Conservation (phyloP, 805 yeast species). For the Yarrowia bubula region DNA sequence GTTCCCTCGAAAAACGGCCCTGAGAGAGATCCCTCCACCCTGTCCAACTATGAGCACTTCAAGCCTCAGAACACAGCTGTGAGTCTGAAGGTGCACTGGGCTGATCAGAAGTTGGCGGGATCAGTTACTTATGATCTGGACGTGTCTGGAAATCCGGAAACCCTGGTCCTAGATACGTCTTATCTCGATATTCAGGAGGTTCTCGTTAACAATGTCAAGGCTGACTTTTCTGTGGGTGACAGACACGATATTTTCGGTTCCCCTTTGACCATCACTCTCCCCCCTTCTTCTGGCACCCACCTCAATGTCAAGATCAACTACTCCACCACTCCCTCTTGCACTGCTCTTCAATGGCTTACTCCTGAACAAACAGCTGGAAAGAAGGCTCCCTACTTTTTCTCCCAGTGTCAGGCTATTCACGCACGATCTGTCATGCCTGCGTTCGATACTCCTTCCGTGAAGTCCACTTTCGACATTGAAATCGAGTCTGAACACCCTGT, state of each 20-base stretch:
- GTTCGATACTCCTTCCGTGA: constrained; percentile 86
- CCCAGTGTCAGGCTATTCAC: constrained; percentile 90
- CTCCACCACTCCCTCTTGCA: constrained; percentile 68
- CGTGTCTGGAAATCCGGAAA: constrained; percentile 32
- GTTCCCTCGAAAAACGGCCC: background rate
- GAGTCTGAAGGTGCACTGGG: constrained; percentile 56
- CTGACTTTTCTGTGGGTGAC: constrained; percentile 36
- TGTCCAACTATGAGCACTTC: constrained; percentile 65
- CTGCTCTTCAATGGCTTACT: constrained; percentile 85
- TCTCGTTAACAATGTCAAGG: constrained; percentile 44
- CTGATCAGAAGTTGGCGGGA: constrained; percentile 53
- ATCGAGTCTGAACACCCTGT: constrained; percentile 66
- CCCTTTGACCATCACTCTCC: constrained; percentile 40
- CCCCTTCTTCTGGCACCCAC: constrained; percentile 24
- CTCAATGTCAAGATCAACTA: constrained; percentile 46
- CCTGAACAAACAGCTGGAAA: constrained; percentile 72
- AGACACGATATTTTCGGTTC: constrained; percentile 47
- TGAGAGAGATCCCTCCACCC: constrained; percentile 64
- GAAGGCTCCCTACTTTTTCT: constrained; percentile 67
- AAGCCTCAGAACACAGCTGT: constrained; percentile 52
- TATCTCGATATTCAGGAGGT: constrained; percentile 51
- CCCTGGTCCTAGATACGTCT: constrained; percentile 68
- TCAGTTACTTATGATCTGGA: constrained; percentile 49
- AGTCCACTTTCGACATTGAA: constrained; percentile 58
- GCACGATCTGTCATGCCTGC: constrained; percentile 86